phyloP scores from a whole-genome alignment of 2,329 filamentous ascomycete genomes.

The Talaromyces albobiverticillius region DNA sequence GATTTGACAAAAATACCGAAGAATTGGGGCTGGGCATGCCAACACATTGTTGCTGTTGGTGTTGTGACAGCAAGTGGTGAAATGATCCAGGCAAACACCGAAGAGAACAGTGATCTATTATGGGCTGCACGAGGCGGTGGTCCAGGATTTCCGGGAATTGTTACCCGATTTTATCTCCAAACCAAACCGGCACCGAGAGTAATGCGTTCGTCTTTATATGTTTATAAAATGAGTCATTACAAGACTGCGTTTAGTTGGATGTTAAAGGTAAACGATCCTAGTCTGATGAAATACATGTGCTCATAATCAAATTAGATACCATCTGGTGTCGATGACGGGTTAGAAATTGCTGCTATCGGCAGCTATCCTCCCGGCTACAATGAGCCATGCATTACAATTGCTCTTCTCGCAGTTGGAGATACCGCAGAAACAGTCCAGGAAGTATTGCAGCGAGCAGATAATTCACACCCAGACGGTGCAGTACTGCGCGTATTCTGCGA shows the following conservation, averaged over 20 bases:
- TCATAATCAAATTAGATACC: slow-evolving; percentile 28
- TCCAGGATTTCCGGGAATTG: slow-evolving; percentile 46
- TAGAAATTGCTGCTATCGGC: slow-evolving; percentile 16
- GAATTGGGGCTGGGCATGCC: slow-evolving; percentile 48
- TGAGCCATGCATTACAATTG: slow-evolving; percentile 22
- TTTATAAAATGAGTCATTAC: slow-evolving; percentile 44
- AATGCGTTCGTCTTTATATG: slow-evolving; percentile 34
- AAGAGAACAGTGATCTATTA: slow-evolving; percentile 43
- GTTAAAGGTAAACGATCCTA: slow-evolving; percentile 17
- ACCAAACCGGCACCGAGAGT: slow-evolving; percentile 7
- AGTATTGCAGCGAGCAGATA: slow-evolving; percentile 39
- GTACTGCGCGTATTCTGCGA: slow-evolving; percentile 34
- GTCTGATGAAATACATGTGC: background rate
- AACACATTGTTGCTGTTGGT: slow-evolving; percentile 42
- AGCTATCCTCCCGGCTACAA: slow-evolving; percentile 10
- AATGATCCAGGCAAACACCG: slow-evolving; percentile 18
- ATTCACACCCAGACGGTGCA: slow-evolving; percentile 33
- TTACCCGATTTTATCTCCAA: slow-evolving; percentile 50
- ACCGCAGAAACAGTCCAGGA: slow-evolving; percentile 14
- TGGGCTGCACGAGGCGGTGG: slow-evolving; percentile 50
- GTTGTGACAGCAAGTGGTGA: slow-evolving; percentile 44
- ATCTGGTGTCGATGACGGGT: slow-evolving; percentile 10
- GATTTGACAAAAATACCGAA: background rate
- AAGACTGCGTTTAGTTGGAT: slow-evolving; percentile 47
- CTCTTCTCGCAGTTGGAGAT: slow-evolving; percentile 17